phyloP scores from a whole-genome alignment of 306 rosid genomes.

The Prunus persica region DNA sequence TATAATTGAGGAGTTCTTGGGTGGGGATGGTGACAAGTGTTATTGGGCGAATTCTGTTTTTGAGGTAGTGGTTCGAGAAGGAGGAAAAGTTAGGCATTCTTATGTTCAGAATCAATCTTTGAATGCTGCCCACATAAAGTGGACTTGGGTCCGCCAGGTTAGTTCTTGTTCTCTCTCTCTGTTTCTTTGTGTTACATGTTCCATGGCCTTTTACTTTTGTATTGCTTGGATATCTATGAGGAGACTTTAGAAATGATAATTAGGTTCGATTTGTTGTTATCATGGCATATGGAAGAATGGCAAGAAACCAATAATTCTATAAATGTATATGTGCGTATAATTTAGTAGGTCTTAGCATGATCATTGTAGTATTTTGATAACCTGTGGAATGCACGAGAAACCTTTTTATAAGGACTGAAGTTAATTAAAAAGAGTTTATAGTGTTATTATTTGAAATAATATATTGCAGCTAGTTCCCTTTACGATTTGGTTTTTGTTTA shows the following conservation, averaged over 20 bases:
- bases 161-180: background rate
- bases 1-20: slow-evolving; percentile 69
- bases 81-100: slow-evolving; percentile 81
- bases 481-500: background rate
- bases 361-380: background rate
- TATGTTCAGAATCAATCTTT: slow-evolving; percentile 81
- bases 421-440: background rate
- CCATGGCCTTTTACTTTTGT: background rate
- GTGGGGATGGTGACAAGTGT: slow-evolving; percentile 25
- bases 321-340: background rate
- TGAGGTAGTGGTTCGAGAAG: slow-evolving; percentile 63
- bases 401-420: background rate
- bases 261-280: background rate
- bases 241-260: background rate
- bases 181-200: background rate
- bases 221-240: background rate
- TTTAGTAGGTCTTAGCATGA: background rate
- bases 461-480: background rate
- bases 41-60: slow-evolving; percentile 86
- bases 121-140: slow-evolving; percentile 77
- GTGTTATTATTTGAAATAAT: background rate
- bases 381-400: background rate
- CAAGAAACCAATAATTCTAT: background rate
- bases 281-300: background rate
- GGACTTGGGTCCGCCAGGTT: slow-evolving; percentile 91